Evolutionary conservation across 371 early-diverging fungal species (phyloP).

Genomic region (Polyrhizophydium stewartii): DNA sequence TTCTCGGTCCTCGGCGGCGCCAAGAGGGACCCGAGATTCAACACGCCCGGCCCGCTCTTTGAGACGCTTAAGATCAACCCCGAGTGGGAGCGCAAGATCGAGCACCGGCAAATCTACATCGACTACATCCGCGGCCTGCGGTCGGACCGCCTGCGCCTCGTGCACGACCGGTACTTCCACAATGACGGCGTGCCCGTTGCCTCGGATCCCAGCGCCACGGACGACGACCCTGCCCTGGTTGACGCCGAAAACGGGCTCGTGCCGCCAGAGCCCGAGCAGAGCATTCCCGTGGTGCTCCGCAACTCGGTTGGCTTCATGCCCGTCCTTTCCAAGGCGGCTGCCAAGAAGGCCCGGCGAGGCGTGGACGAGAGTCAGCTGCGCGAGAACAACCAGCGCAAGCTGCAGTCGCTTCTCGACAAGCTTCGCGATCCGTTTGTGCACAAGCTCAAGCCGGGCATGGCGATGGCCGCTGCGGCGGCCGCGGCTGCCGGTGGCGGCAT

Average conservation of each 20-base stretch:
- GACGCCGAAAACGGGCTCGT: conserved; percentile 35
- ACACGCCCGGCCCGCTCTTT: too few species aligned
- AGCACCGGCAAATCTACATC: conserved; percentile 23
- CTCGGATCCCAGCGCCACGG: not conserved
- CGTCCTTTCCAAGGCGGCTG: not conserved
- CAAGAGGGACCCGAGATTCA: too few species aligned
- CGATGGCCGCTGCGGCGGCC: not conserved
- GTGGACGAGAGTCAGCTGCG: not conserved
- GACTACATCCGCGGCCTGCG: conserved; percentile 24
- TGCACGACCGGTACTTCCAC: conserved; percentile 13
- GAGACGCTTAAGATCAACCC: conserved; percentile 1
- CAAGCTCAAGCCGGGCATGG: not conserved
- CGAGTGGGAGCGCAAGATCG: conserved; percentile 30
- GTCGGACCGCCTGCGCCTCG: conserved; percentile 11
- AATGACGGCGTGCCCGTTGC: conserved; percentile 29
- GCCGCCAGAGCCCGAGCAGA: conserved; percentile 36
- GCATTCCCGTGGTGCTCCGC: too few species aligned
- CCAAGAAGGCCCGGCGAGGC: not conserved
- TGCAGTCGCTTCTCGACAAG: conserved; percentile 18
- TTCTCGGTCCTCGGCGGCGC: too few species aligned
- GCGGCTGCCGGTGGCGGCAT: not conserved
- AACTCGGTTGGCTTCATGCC: not conserved
- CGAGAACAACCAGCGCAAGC: conserved; percentile 9
- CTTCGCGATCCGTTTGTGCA: conserved; percentile 15
- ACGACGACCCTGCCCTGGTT: conserved; percentile 8